phyloP scores from a whole-genome alignment of 805 yeast species.

The Clavispora asparagi region DNA sequence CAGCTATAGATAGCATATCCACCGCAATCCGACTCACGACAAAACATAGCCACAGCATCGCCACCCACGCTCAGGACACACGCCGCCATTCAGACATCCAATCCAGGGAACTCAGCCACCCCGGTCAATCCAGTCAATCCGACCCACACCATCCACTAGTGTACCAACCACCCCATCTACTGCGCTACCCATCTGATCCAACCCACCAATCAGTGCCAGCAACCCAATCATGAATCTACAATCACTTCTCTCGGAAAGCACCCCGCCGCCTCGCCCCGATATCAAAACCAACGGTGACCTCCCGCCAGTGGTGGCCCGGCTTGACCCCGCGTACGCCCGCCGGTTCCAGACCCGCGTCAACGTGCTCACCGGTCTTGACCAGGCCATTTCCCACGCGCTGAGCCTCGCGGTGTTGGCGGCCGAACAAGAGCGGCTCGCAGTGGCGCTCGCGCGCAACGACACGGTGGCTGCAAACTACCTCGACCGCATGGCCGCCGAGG shows the following conservation, averaged over 20 bases:
- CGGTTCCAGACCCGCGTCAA: constrained; percentile 9
- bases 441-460: constrained; percentile 15
- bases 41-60: no score
- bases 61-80: no score
- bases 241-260: constrained; percentile 14
- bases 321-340: neutral
- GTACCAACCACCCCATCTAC: neutral
- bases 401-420: constrained; percentile 16
- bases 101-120: no score
- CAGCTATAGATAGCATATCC: no score
- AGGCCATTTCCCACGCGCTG: constrained; percentile 9
- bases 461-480: constrained; percentile 26
- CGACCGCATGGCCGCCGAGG: constrained; percentile 34
- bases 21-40: no score
- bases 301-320: neutral
- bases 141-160: no score
- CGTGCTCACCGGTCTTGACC: constrained; percentile 12
- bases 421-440: constrained; percentile 7
- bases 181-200: neutral
- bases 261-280: constrained; percentile 6
- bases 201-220: no score
- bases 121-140: no score
- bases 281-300: neutral
- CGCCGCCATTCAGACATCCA: no score
- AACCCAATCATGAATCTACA: constrained; percentile 18